These are phyloP conservation scores for Musa itinerans DNA, from an alignment of 176 grass and related monocot genomes.

Conservation along the genomic window DNA sequence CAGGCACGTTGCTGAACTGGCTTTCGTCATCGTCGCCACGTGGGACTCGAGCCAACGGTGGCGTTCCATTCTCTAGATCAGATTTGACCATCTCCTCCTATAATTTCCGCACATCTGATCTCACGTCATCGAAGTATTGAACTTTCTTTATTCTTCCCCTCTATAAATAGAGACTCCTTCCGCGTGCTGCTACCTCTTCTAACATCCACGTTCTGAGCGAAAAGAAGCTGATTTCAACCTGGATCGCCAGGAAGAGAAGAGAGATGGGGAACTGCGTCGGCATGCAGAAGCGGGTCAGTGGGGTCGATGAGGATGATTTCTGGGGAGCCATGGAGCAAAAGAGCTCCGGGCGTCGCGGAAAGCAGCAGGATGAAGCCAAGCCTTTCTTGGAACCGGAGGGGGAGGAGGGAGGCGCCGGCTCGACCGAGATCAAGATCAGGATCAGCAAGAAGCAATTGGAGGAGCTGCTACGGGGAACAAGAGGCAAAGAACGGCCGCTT, in stretches of 20 bases:
- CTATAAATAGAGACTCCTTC: no score
- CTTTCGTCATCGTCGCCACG: no score
- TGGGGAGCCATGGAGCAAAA: not conserved
- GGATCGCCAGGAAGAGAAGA: not conserved
- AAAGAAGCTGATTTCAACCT: no score
- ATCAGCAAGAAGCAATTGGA: constrained; percentile 50
- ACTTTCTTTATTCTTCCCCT: no score
- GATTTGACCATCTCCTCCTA: no score
- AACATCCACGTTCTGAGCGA: no score
- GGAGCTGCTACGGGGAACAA: constrained; percentile 38
- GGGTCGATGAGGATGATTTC: not conserved
- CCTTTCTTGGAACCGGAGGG: not conserved
- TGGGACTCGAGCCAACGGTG: no score
- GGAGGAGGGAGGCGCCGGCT: not conserved
- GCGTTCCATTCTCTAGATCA: no score
- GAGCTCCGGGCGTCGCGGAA: constrained; percentile 24
- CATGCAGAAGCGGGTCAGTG: not conserved
- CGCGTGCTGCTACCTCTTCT: no score
- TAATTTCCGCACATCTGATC: no score
- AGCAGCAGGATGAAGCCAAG: constrained; percentile 20
- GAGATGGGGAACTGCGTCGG: not conserved
- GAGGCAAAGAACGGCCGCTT: constrained; percentile 16
- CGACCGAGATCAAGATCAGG: constrained; percentile 51
- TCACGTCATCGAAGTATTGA: no score
- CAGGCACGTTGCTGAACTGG: no score